phyloP scores from a whole-genome alignment of 257 asterid species.

The Rehmannia glutinosa region DNA sequence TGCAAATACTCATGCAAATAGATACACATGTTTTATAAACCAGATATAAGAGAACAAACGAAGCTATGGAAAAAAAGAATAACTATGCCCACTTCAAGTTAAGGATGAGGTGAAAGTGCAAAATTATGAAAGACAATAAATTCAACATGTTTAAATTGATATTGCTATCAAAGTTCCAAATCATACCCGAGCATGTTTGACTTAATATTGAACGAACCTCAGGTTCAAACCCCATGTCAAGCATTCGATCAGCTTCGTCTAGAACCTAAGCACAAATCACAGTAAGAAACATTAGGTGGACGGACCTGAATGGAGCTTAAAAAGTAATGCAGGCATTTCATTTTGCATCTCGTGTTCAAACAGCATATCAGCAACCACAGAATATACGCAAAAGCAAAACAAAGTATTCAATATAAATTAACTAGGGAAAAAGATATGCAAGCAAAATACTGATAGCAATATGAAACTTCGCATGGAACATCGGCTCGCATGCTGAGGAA shows the following conservation, averaged over 20 bases:
- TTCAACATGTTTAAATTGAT: neutral
- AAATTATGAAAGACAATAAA: neutral
- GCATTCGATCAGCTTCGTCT: constrained; percentile 99
- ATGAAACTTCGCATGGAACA: neutral
- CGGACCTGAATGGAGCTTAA: neutral
- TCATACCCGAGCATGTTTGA: constrained; percentile 79
- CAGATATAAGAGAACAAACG: neutral
- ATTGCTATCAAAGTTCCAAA: constrained; percentile 9
- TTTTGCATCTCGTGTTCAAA: neutral
- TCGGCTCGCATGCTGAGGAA: neutral
- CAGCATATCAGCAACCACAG: neutral
- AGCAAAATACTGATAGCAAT: neutral
- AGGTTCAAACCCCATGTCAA: constrained; percentile 99
- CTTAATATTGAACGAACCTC: constrained; percentile 92
- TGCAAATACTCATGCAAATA: constrained; percentile 1
- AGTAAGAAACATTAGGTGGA: neutral
- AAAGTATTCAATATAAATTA: neutral
- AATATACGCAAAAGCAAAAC: neutral
- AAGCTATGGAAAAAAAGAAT: neutral
- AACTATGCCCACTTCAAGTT: neutral
- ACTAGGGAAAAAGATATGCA: neutral
- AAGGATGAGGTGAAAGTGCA: neutral
- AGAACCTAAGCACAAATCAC: constrained; percentile 53
- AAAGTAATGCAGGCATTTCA: neutral
- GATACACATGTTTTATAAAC: neutral